Conservation (phyloP, 2,329 filamentous ascomycete genomes). For the Kalaharituber pfeilii region DNA sequence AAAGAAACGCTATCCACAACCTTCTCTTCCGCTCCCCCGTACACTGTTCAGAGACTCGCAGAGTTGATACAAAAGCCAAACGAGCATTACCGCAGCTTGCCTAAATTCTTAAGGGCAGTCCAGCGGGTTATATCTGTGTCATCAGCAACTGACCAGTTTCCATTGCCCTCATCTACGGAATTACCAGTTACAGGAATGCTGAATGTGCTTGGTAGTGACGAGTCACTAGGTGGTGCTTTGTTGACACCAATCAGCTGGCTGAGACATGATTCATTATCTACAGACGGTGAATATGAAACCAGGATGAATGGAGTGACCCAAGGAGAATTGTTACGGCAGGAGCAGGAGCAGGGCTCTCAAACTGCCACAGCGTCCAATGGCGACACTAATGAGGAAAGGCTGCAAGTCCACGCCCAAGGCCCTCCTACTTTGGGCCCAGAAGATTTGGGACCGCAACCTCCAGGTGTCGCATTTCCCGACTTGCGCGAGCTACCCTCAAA, state of each 20-base stretch:
- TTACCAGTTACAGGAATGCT: constrained; percentile 39
- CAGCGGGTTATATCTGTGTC: constrained; percentile 84
- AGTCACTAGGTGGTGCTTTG: constrained; percentile 73
- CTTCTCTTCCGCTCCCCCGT: constrained; percentile 63
- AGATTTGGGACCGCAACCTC: constrained; percentile 62
- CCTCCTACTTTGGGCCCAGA: constrained; percentile 70
- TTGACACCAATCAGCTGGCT: constrained; percentile 93
- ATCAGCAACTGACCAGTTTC: constrained; percentile 62
- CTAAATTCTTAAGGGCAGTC: constrained; percentile 74
- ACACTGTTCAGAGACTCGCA: constrained; percentile 80
- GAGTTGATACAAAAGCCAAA: constrained; percentile 67
- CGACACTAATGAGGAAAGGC: constrained; percentile 35
- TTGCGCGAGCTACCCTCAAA: background rate
- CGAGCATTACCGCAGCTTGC: constrained; percentile 62
- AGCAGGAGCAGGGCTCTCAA: constrained; percentile 62
- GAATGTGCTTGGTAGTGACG: constrained; percentile 64
- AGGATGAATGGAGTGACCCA: constrained; percentile 47
- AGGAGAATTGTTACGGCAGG: constrained; percentile 69
- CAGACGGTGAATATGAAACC: constrained; percentile 1
- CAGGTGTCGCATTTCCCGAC: constrained; percentile 26
- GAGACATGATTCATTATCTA: constrained; percentile 17
- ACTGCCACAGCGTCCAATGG: constrained; percentile 42
- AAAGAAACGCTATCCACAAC: constrained; percentile 41
- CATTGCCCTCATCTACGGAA: constrained; percentile 44
- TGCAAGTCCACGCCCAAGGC: constrained; percentile 64